Evolutionary conservation across 805 yeast genomes (phyloP), one percentile per base, ranked within the genome.

Genomic region (Candida andamanensis): DNA sequence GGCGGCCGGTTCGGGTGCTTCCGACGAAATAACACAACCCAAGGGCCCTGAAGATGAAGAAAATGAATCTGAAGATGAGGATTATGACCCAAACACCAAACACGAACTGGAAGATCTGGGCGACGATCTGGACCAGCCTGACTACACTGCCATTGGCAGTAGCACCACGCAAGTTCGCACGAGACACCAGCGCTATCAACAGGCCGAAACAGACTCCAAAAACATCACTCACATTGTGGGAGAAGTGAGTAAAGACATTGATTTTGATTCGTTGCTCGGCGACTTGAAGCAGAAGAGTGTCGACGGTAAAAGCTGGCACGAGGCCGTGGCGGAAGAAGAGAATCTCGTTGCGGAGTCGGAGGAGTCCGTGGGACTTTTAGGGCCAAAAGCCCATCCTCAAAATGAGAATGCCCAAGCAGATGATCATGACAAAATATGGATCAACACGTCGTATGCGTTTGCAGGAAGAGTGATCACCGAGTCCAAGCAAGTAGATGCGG

Each of bases 391-490:
- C n/a, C n/a, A n/a, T n/a, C n/a, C n/a, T n/a, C n/a, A n/a, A n/a
- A n/a, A n/a, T n/a, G n/a, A 19, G 11, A 19, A 11, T 19, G 11
- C 8, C 22, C 22, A 19, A 6, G 26, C 15, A 12, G 41, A 33
- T n/a, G 47, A 39, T 10, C 69, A 65, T 12, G 78, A 78, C 30
- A 70, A 70, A 50, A 72, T 90, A 35, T 74, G 76, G 45, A 87
- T 90, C 35, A 78, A 74, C 38, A 69, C 92, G 40, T 74, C 79
- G 2, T 90, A 85, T 52, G 82, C 84, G 36, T 90, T 86, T 68
- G 97, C 98, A 0, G 97, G 97, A 5, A 83, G 83, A 46, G 65
- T 77, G 2, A 68, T 82, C 2, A 74, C 81, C 0, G 95, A 89
- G 48, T 79, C 80, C 37, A 86, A 85, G 55, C 65, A 70, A 56